These are phyloP conservation scores for Nemania sp. DNA, from an alignment of 2,329 filamentous ascomycete species.

Conservation along the genomic window DNA sequence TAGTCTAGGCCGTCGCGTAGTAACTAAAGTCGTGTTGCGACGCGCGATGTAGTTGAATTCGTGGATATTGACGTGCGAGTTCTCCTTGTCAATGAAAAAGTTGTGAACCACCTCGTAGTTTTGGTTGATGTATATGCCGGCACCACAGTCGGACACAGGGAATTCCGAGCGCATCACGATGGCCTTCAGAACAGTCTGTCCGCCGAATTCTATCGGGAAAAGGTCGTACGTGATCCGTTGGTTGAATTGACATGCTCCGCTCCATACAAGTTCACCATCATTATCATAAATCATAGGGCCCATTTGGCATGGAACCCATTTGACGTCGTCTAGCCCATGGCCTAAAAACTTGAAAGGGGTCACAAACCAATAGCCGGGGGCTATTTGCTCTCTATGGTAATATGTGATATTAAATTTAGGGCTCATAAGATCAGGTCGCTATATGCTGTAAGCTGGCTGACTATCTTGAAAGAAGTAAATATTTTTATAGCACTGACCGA, in stretches of 20 bases:
- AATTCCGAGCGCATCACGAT: neutral
- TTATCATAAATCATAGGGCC: neutral
- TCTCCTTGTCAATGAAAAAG: constrained; percentile 27
- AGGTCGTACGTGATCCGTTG: neutral
- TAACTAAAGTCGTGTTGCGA: constrained; percentile 19
- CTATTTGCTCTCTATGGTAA: neutral
- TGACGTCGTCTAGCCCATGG: neutral
- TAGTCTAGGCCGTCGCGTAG: constrained; percentile 15
- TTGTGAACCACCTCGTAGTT: constrained; percentile 27
- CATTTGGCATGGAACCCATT: neutral
- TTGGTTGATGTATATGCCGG: constrained; percentile 8
- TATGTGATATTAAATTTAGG: neutral
- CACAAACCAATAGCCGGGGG: neutral
- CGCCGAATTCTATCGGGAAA: neutral
- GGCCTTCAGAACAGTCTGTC: neutral
- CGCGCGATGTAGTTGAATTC: constrained; percentile 24
- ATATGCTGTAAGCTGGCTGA: neutral
- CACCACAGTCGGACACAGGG: neutral
- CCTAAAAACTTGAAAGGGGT: neutral
- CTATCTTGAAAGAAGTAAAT: neutral
- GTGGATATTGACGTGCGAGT: constrained; percentile 26
- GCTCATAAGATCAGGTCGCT: neutral
- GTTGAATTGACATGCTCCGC: neutral
- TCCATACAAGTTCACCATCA: neutral
- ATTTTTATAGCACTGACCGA: neutral